Base-by-base conservation (phyloP, 768 basidiomycete genomes). In the Chalciporus sphaerocephalus region DNA sequence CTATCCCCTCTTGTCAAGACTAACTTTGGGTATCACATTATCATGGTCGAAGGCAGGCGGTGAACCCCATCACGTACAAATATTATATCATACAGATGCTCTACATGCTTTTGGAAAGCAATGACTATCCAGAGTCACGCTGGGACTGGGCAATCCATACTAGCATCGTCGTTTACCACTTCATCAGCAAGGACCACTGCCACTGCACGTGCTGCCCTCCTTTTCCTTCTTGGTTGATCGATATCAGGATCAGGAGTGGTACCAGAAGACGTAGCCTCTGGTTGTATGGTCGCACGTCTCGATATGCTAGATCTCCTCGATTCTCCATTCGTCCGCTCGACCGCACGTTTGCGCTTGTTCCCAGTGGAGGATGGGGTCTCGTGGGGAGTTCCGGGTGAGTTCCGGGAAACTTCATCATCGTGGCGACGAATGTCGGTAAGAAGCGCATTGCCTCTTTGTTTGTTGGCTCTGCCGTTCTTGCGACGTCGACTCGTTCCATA, bases 1-100 rank as follows among this genome's bases (percentile, higher is more conserved):
- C 58, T 79, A 15, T 86, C 87, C 2, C 67, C 80, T 13, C 75
- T 92, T 39, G 83, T 92, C 25, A 92, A 91, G 68, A 92, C 90
- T 6, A 79, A 76, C 50, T 83, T 83, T 58, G 90, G 90, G 12
- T 92, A 92, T 65, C 90, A 92, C 61, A 83, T 92, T 57, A 91
- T 92, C 63, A 88, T 92, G 87, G 89, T 91, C 6, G 89, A 92
- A 68, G 89, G 87, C 15, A 78, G 89, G 28, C 79, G 86, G 27
- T 81, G 58, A 52, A 18, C 37, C 41, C 37, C 42, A 32, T 49
- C 41, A 34, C 54, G 44, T 60, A 60, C 45, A 55, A n/a, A 9
- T n/a, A 15, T 9, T 2, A 33, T 45, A 43, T 45, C 46, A 60
- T 51, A 52, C 49, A 13, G 44, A 28, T 33, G 42, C n/a, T 59